Conservation (phyloP, 2,329 filamentous ascomycete species). For the Calonectria ilicicola region DNA sequence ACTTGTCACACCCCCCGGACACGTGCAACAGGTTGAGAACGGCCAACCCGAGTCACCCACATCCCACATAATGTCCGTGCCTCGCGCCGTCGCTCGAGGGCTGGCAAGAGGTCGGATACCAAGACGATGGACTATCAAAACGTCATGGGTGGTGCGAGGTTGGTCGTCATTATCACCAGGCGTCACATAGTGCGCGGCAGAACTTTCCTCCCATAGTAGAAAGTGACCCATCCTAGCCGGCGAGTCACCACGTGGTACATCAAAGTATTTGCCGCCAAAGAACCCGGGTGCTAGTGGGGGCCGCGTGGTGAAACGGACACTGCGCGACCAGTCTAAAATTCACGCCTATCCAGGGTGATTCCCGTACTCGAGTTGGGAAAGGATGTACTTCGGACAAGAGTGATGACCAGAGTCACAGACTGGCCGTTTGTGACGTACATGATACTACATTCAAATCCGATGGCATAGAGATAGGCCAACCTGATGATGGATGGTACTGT, state of each 20-base stretch:
- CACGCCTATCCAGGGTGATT: constrained; percentile 37
- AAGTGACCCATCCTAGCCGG: constrained; percentile 25
- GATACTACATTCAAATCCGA: constrained; percentile 1
- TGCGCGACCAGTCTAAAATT: constrained; percentile 26
- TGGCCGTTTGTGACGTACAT: constrained; percentile 38
- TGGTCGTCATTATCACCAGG: constrained; percentile 26
- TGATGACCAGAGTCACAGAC: constrained; percentile 24
- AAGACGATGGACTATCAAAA: constrained; percentile 10
- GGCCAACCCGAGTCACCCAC: constrained; percentile 14
- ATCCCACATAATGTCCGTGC: constrained; percentile 15
- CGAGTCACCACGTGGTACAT: constrained; percentile 35
- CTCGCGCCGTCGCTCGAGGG: not conserved
- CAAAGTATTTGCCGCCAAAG: constrained; percentile 28
- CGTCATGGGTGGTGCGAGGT: constrained; percentile 23
- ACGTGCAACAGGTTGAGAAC: constrained; percentile 16
- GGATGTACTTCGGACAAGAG: constrained; percentile 25
- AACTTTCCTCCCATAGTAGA: constrained; percentile 26
- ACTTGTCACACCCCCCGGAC: constrained; percentile 11
- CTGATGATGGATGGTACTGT: constrained; percentile 8
- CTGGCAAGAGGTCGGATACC: not conserved
- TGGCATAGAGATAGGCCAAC: constrained; percentile 23
- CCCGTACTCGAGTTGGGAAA: constrained; percentile 37
- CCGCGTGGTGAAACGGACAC: constrained; percentile 41
- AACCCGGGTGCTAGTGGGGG: constrained; percentile 37
- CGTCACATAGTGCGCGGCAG: constrained; percentile 27